Percentiles rank a stretch among this genome's conserved stretches.
Evolutionary conservation across 176 grass and related monocot species (phyloP).

Genomic region (Zizania latifolia): DNA sequence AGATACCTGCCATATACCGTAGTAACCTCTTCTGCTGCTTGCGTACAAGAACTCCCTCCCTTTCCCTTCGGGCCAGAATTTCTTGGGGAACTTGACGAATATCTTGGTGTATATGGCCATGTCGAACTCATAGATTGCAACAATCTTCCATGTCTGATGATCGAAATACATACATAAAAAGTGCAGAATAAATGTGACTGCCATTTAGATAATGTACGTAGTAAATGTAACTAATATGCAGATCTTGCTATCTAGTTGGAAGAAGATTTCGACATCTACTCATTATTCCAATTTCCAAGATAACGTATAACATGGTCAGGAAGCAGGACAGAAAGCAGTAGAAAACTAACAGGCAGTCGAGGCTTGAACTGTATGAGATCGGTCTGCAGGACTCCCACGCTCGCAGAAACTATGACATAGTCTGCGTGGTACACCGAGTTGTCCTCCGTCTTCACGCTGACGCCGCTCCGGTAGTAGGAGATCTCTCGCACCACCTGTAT

Average conservation of each 20-base stretch:
- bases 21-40: conserved; percentile 55
- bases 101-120: conserved; percentile 76
- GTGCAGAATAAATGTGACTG: no score
- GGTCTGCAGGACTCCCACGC: conserved; percentile 58
- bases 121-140: conserved; percentile 50
- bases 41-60: conserved; percentile 59
- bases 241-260: no score
- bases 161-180: no score
- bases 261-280: no score
- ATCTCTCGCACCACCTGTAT: conserved; percentile 45
- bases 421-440: conserved; percentile 36
- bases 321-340: no score
- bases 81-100: conserved; percentile 55
- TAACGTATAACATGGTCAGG: no score
- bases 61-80: conserved; percentile 45
- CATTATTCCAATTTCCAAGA: no score
- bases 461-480: neutral
- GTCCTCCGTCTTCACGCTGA: conserved; percentile 46
- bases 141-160: conserved; percentile 51
- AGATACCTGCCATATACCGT: conserved; percentile 51
- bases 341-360: conserved; percentile 41
- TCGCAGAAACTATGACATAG: conserved; percentile 51
- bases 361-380: conserved; percentile 59
- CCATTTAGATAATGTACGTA: no score
- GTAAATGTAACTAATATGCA: no score